Conservation (phyloP, 179 eudicot species). For the Silene coronaria region DNA sequence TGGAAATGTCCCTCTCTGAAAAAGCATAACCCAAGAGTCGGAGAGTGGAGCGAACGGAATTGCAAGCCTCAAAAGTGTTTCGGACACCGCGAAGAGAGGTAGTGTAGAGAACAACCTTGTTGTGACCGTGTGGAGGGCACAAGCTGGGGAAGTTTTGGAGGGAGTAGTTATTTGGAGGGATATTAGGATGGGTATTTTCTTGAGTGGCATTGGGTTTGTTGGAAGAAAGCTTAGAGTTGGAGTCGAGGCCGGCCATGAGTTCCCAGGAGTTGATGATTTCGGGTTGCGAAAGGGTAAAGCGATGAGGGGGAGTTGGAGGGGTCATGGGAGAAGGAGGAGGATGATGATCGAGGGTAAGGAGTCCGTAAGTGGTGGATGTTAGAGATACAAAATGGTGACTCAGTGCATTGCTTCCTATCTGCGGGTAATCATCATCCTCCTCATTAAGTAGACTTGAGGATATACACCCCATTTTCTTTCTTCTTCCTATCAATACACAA, state of each 20-base stretch:
- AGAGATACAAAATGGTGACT: slow-evolving; percentile 82
- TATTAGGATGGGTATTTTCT: no score
- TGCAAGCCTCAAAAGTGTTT: slow-evolving; percentile 66
- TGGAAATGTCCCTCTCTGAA: slow-evolving; percentile 75
- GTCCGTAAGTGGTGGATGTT: slow-evolving; percentile 85
- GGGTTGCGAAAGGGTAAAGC: slow-evolving; percentile 39
- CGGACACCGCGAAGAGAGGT: slow-evolving; percentile 62
- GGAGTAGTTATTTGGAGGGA: slow-evolving; percentile 1
- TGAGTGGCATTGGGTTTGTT: no score
- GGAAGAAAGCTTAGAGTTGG: neutral
- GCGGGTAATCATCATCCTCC: slow-evolving; percentile 60
- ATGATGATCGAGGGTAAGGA: slow-evolving; percentile 50
- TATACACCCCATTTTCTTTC: slow-evolving; percentile 57
- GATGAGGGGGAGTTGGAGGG: slow-evolving; percentile 36
- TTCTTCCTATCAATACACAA: no score
- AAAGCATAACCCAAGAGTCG: slow-evolving; percentile 36
- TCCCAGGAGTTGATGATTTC: slow-evolving; percentile 90
- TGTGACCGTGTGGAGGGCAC: slow-evolving; percentile 63
- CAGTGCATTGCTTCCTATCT: slow-evolving; percentile 33
- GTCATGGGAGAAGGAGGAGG: slow-evolving; percentile 26
- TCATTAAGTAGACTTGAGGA: slow-evolving; percentile 57
- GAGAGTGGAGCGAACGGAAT: slow-evolving; percentile 48
- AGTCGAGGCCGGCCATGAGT: slow-evolving; percentile 86
- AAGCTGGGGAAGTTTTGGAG: slow-evolving; percentile 39
- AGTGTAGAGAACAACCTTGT: slow-evolving; percentile 56